Percentiles rank a stretch among this genome's conserved stretches.
Conservation (phyloP, 2,329 filamentous ascomycete genomes). For the Colletotrichum melonis region DNA sequence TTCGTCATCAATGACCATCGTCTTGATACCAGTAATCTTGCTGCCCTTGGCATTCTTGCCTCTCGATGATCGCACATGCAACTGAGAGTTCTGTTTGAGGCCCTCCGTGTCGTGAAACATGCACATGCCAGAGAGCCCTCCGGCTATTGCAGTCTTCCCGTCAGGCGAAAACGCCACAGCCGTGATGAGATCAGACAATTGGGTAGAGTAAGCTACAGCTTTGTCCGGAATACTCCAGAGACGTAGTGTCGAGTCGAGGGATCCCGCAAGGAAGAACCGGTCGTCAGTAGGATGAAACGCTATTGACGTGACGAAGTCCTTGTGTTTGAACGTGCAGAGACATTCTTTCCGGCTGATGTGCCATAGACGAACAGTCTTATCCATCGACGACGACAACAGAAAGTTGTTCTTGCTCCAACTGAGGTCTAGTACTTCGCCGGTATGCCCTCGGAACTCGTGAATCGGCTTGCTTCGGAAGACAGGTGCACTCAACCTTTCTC, state of each 20-base stretch:
- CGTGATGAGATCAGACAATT: conserved; percentile 88
- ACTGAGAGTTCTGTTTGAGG: conserved; percentile 83
- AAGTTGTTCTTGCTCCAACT: conserved; percentile 99
- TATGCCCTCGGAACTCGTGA: conserved; percentile 85
- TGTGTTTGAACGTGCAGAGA: conserved; percentile 93
- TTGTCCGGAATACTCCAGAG: conserved; percentile 99
- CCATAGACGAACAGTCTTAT: conserved; percentile 96
- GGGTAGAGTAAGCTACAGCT: conserved; percentile 83
- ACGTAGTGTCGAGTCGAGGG: conserved; percentile 86
- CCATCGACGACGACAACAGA: conserved; percentile 94
- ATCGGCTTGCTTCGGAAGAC: conserved; percentile 86
- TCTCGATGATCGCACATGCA: conserved; percentile 92
- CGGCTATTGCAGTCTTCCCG: conserved; percentile 89
- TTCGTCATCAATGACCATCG: conserved; percentile 73
- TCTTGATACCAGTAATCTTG: conserved; percentile 95
- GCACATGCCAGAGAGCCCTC: conserved; percentile 85
- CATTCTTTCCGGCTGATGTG: conserved; percentile 88
- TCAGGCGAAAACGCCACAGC: conserved; percentile 95
- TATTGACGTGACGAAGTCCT: conserved; percentile 94
- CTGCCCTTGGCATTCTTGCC: conserved; percentile 96
- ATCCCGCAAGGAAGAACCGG: conserved; percentile 95
- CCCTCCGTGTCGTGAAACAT: conserved; percentile 95
- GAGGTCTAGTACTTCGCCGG: conserved; percentile 86
- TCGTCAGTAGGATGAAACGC: conserved; percentile 95
- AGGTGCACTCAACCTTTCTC: conserved; percentile 82